Percentiles rank a stretch among this genome's conserved stretches.
These are phyloP conservation scores for Musa troglodytarum DNA, from an alignment of 176 grass and related monocot genomes.

Conservation along the genomic window DNA sequence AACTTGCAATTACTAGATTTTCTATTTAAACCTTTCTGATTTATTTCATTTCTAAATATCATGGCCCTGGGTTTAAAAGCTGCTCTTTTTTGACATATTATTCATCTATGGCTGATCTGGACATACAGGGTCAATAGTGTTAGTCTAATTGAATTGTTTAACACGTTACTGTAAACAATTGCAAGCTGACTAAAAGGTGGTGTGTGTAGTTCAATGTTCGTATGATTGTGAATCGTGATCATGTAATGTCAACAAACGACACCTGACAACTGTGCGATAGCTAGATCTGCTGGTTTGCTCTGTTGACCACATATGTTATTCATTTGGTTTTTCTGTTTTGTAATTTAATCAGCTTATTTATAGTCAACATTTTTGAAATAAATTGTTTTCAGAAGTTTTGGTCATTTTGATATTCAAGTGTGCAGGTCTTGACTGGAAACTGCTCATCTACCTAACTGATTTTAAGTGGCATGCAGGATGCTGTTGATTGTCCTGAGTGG, in stretches of 20 bases:
- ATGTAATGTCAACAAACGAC: not conserved
- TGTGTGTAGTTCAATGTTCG: not conserved
- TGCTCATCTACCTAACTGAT: not conserved
- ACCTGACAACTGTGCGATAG: too few relatives aligned
- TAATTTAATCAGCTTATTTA: not conserved
- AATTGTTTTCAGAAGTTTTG: too few relatives aligned
- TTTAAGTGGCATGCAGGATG: constrained; percentile 39
- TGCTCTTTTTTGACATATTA: too few relatives aligned
- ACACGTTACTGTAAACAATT: too few relatives aligned
- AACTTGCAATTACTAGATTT: too few relatives aligned
- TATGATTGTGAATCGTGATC: not conserved
- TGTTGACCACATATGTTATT: not conserved
- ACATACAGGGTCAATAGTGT: too few relatives aligned
- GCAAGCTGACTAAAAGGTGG: too few relatives aligned
- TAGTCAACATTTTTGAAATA: not conserved
- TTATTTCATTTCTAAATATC: too few relatives aligned
- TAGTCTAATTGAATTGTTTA: too few relatives aligned
- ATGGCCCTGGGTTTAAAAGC: too few relatives aligned
- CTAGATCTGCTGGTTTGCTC: not conserved
- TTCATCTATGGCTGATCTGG: too few relatives aligned
- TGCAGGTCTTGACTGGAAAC: not conserved
- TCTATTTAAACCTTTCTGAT: too few relatives aligned
- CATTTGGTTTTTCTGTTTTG: not conserved
- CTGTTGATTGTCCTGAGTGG: constrained; percentile 94
- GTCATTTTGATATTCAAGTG: not conserved